Base-by-base conservation (phyloP, 139 green algal species). In the Picochlorum sp. region DNA sequence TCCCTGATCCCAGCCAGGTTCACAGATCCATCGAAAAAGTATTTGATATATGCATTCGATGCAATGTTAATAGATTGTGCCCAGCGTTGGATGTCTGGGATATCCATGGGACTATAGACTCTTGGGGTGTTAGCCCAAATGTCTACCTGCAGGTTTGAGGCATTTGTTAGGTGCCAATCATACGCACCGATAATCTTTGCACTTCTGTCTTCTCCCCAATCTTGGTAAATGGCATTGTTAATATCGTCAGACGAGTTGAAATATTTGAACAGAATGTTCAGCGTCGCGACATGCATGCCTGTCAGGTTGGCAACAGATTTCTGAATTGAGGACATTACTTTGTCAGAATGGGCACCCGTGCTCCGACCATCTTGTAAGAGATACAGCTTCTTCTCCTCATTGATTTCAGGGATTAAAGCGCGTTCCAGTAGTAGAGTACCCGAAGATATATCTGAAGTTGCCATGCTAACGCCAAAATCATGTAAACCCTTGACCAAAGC, bases 91-190 rank as follows among this genome's bases (percentile, higher is more conserved):
- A 88, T 70, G 23, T 63, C 51, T 3, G 81, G 81, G 2, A 72
- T 58, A 0, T 73, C 26, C 44, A 62, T 34, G 31, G 14, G 14
- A 31, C 34, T 60, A 60, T 54, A 52, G 6, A 72, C 50, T n/a
- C 83, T 58, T 52, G 28, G 73, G 64, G 82, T 78, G 69, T 86
- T 88, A 21, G 79, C 61, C 79, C 75, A 87, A 37, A 87, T 45
- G 0, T 41, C 55, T n/a, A 80, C 41, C 8, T 75, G 21, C 14
- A 87, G 62, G n/a, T 49, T 30, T 26, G 52, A 11, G 10, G 45
- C 28, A n/a, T 28, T 21, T 18, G 60, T 74, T 62, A 54, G 55
- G 10, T 59, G 56, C 78, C 78, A 86, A 71, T 87, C 79, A 45
- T 72, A 85, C 1, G 66, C 80, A 10, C 65, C 66, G 2, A 71